Conservation (phyloP, 345 rosid species). For the Orychophragmus violaceus region DNA sequence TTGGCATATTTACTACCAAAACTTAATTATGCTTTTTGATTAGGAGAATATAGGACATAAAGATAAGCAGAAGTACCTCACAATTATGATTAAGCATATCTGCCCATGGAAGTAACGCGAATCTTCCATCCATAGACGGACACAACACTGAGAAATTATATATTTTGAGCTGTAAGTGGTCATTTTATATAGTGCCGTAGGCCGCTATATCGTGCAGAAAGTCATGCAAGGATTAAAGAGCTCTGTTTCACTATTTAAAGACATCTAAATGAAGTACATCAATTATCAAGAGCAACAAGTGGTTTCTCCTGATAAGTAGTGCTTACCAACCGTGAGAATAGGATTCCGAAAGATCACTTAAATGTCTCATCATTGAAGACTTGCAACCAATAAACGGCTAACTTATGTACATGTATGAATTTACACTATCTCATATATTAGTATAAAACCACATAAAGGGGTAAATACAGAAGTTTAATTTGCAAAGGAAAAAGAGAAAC, state of each 20-base stretch:
- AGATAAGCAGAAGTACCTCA: conserved; percentile 47
- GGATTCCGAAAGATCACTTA: conserved; percentile 95
- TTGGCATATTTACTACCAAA: conserved; percentile 7
- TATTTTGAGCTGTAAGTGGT: too few species aligned
- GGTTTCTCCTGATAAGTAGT: not conserved
- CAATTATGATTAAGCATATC: conserved; percentile 96
- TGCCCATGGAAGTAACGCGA: conserved; percentile 99
- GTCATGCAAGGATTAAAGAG: too few species aligned
- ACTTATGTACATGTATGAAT: not conserved
- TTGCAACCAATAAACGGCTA: conserved; percentile 37
- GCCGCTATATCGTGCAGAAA: too few species aligned
- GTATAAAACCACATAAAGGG: not conserved
- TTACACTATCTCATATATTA: conserved; percentile 1
- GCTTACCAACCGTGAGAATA: conserved; percentile 94
- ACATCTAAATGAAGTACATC: too few species aligned
- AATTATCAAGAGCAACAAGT: conserved; percentile 1
- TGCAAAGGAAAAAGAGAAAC: not conserved
- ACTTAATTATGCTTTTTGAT: not conserved
- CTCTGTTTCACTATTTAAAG: too few species aligned
- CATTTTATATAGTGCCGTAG: too few species aligned
- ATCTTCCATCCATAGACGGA: conserved; percentile 91
- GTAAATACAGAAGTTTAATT: not conserved
- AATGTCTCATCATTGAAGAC: conserved; percentile 83
- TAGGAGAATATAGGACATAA: not conserved
- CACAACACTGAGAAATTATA: too few species aligned